Conservation (phyloP, 345 rosid genomes). For the Pistacia atlantica region DNA sequence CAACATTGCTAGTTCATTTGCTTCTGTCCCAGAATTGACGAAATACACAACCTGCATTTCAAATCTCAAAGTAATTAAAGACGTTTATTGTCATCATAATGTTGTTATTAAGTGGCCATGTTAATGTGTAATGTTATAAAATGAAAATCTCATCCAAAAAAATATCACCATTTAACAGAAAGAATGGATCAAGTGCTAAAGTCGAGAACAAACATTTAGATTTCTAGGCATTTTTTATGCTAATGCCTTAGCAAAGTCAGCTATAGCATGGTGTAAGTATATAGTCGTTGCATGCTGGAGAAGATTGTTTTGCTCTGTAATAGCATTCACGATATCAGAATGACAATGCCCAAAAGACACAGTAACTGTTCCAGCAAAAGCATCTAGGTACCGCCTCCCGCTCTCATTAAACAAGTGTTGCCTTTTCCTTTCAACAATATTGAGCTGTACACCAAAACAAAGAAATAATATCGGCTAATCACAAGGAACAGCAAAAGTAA, state of each 20-base stretch:
- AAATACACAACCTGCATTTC: constrained; percentile 82
- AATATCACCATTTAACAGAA: not conserved
- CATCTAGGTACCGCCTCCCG: constrained; percentile 79
- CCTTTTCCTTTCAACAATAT: constrained; percentile 98
- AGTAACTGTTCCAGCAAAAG: constrained; percentile 89
- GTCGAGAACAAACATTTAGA: constrained; percentile 54
- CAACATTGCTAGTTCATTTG: constrained; percentile 91
- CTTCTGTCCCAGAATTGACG: constrained; percentile 93
- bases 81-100: no score
- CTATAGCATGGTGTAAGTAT: constrained; percentile 81
- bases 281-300: constrained; percentile 92
- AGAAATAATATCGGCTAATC: not conserved
- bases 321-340: constrained; percentile 72
- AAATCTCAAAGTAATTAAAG: not conserved
- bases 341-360: constrained; percentile 98
- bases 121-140: no score
- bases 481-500: not conserved
- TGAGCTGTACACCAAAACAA: constrained; percentile 45
- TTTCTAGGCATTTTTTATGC: constrained; percentile 93
- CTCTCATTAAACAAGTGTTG: constrained; percentile 85
- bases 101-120: not conserved
- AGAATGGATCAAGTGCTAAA: not conserved
- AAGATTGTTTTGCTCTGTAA: constrained; percentile 75
- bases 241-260: constrained; percentile 87
- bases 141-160: not conserved